Evolutionary conservation across 306 rosid genomes (phyloP), one percentile per base, ranked within the genome.

Genomic region (Glycine soja): DNA sequence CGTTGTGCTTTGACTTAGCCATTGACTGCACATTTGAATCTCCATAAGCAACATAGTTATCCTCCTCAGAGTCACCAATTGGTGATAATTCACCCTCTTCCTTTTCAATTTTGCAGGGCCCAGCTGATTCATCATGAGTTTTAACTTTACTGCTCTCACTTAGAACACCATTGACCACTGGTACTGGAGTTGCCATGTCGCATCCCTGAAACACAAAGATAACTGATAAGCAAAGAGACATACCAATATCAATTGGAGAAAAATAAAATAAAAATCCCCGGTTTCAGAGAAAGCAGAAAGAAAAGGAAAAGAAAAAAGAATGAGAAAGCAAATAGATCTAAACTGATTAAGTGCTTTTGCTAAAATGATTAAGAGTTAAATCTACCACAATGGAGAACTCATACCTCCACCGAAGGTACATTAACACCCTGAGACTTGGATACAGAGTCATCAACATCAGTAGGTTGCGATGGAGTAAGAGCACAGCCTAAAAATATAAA

Each of bases 21-120:
- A 77, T 45, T 52, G 86, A 80, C 77, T 83, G 89, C 58, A 53
- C 65, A 73, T 79, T 84, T 71, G 84, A 77, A 83, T 88, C 88
- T 88, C 84, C 91, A 81, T 89, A 86, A 67, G 77, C 91, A 62
- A 85, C 89, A 81, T 87, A 93, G 79, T 93, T 95, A 84, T 93
- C 97, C 86, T 95, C 98, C 83, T 88, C 99, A 46, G 85, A 90
- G 66, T 92, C 98, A 72, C 87, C 98, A 30, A 72, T 88, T 7
- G 99, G 99, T 3, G 99, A 96, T 79, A 96, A 89, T 84, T 96
- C 99, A 62, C 99, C 99, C 87, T 96, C 99, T 81, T 96, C 99
- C 81, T 92, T 96, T 87, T 96, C 99, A 73, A 88, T 58, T 85
- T 89, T 92, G 75, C 86, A 81, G 83, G 91, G 91, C 69, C 81